Conservation (phyloP, 2,329 filamentous ascomycete species). For the Arachnopeziza araneosa region DNA sequence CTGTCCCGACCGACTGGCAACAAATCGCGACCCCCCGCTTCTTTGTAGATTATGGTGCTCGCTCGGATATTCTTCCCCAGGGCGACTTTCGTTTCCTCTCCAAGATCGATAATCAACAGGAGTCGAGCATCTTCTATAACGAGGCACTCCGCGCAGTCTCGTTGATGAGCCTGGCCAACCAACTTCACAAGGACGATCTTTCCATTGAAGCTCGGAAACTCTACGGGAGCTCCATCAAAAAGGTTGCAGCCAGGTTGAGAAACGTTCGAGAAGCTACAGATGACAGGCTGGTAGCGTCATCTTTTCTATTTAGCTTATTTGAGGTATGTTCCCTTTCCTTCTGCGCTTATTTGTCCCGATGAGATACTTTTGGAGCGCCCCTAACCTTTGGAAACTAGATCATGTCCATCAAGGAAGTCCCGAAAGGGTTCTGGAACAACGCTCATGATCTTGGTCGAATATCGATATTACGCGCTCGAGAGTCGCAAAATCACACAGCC, state of each 20-base stretch:
- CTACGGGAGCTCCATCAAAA: background rate
- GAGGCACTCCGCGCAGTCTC: background rate
- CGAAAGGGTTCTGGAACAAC: background rate
- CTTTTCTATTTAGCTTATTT: background rate
- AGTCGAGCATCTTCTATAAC: background rate
- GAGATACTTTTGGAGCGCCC: background rate
- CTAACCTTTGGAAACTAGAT: background rate
- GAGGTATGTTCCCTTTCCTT: background rate
- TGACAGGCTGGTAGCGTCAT: background rate
- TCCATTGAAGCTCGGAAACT: background rate
- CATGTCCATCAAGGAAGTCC: background rate
- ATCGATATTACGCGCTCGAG: background rate
- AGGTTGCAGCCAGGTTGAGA: background rate
- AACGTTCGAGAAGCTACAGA: background rate
- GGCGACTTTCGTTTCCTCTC: background rate
- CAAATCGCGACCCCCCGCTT: background rate
- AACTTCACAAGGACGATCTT: background rate
- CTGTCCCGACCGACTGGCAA: background rate
- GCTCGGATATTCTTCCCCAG: background rate
- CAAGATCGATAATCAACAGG: background rate
- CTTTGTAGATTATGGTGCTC: background rate
- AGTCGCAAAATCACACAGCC: background rate
- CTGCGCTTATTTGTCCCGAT: background rate
- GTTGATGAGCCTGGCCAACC: background rate
- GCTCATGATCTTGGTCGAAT: background rate